Conservation (phyloP, 108 stramenopile species). For the Pseudonitzschia multiseries region DNA sequence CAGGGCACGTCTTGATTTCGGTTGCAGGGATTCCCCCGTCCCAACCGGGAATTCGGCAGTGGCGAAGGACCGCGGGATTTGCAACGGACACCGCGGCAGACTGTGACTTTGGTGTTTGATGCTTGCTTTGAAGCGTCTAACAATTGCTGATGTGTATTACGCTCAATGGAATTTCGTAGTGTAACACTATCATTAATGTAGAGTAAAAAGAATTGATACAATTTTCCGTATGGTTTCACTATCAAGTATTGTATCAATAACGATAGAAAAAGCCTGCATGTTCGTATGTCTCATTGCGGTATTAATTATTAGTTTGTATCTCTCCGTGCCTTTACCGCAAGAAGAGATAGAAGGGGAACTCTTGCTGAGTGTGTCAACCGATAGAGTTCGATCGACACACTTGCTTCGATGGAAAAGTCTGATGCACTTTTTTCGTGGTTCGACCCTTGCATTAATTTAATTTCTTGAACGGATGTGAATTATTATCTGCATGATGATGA, state of each 20-base stretch:
- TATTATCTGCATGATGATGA: not conserved
- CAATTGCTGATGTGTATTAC: too few species aligned
- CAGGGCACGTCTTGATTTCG: slow-evolving; percentile 33
- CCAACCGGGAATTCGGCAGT: slow-evolving; percentile 21
- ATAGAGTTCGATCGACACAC: too few species aligned
- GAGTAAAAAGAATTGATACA: too few species aligned
- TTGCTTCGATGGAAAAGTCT: not conserved
- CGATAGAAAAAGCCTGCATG: too few species aligned
- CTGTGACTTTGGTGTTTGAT: slow-evolving; percentile 37
- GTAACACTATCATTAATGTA: too few species aligned
- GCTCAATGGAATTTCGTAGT: too few species aligned
- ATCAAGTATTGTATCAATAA: too few species aligned
- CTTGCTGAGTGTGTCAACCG: not conserved
- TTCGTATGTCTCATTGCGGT: not conserved
- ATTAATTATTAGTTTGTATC: not conserved
- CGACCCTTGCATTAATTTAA: not conserved
- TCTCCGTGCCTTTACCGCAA: not conserved
- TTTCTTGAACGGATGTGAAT: slow-evolving; percentile 1
- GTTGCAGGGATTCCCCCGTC: slow-evolving; percentile 21
- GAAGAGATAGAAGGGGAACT: not conserved
- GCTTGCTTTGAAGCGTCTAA: slow-evolving; percentile 15
- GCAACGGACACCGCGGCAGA: slow-evolving; percentile 4
- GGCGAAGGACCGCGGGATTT: not conserved
- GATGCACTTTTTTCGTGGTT: not conserved
- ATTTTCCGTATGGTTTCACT: too few species aligned